Evolutionary conservation across 1,139 yeast genomes (phyloP), one percentile per base, ranked within the genome.

Genomic region (Pichia terricola): DNA sequence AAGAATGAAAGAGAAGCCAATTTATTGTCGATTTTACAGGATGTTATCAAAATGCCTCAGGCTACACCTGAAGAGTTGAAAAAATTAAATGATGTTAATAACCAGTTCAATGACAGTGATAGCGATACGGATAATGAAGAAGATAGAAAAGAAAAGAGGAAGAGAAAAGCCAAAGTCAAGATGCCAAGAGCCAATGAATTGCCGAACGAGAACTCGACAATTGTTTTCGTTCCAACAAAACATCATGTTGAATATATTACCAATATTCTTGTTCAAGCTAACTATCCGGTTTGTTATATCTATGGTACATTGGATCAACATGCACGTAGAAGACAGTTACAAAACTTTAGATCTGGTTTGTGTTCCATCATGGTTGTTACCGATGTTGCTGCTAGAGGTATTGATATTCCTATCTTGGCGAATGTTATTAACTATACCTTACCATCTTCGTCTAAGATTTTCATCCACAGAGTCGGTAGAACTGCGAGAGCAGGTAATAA

Each of bases 371-470:
- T 91, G 62, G 96, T 91, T 7, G 98, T 94, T 45, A 91, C 99
- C 1, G 99, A 91, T 68, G 97, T 91, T 51, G 98, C 98, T 30
- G 98, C 98, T 4, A 84, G 98, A 71, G 99, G 99, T 81, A 89
- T 91, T 52, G 99, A 94, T 77, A 87, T 91, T 53, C 99, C 99
- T 0, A 80, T 91, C 48, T 74, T 91, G 60, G 96, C 97, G 11
- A 89, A 91, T 58, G 98, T 91, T 42, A 73, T 91, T 55, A 94
- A 91, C 63, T 89, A 78, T 62, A 79, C 95, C 0, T 70, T 91
- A 47, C 98, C 99, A 4, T 82, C 89, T 0, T 82, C 94, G 2
- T 88, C 96, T 4, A 91, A 94, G 62, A 84, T 89, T 47, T 94
- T 91, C 63, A 78, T 91, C 45, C 99, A 91, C 66, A 79, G 99